Base-by-base conservation (phyloP, 345 rosid genomes). In the Microcos paniculata region DNA sequence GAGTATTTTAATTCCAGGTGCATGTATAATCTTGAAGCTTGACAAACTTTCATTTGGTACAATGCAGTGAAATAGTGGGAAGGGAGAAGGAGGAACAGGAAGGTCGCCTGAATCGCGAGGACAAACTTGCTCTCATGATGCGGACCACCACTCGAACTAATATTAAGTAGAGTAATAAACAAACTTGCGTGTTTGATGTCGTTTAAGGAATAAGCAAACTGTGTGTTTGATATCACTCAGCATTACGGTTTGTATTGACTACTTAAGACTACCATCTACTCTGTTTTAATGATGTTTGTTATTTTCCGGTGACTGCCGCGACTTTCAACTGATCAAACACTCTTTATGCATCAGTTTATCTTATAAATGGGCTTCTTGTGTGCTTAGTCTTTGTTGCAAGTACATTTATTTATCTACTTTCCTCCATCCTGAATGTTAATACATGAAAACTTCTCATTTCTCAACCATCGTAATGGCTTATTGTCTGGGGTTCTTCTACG, bases 31-130 rank as follows among this genome's bases (percentile, higher is more conserved):
- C 8, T 13, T 13, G 8, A 14, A 58, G 66, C 2, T 1, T 19
- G 21, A 45, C 35, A 3, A 45, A 43, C n/a, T 45, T 59, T 24
- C n/a, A 19, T 68, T 64, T 8, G 16, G 26, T 31, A 18, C 40
- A 35, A n/a, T 68, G 57, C 72, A 68, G 72, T 68, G 72, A 8
- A 46, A 68, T 68, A 16, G 72, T 68, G 0, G 56, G 42, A 28
- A 48, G 57, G 18, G 72, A 68, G 72, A 28, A 31, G 57, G 71
- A 24, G 53, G 57, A 48, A 48, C 16, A 6, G 24, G 1, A 48
- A 26, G 72, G 8, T 28, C 24, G 28, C 57, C 28, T 68, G 57
- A 68, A 68, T 46, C 0, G 31, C 70, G 0, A 4, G 2, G 38
- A 8, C 26, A 4, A 24, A 13, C 38, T 67, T 45, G 19, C 33